phyloP scores from a whole-genome alignment of 78 protist genomes.

The Andalucia godoyi region DNA sequence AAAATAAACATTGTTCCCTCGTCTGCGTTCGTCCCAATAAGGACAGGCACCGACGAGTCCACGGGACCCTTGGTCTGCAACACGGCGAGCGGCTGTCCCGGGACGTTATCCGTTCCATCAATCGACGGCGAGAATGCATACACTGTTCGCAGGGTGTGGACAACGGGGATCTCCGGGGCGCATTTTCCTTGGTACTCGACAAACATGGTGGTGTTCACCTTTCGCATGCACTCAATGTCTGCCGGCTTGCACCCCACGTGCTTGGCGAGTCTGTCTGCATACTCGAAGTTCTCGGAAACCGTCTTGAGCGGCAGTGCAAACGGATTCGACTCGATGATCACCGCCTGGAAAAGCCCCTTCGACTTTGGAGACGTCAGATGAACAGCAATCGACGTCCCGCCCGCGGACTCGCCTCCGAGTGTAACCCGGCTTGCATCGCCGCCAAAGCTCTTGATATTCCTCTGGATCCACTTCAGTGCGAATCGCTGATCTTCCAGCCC shows the following conservation, averaged over 20 bases:
- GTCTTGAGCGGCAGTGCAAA: no score
- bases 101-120: neutral
- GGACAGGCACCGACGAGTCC: neutral
- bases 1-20: neutral
- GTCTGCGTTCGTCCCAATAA: neutral
- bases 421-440: conserved; percentile 22
- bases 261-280: neutral
- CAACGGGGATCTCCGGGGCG: neutral
- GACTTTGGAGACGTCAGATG: neutral
- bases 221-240: neutral
- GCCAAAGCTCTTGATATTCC: conserved; percentile 13
- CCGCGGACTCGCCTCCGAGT: conserved; percentile 21
- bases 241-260: neutral
- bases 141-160: no score
- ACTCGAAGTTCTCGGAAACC: neutral
- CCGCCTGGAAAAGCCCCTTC: conserved; percentile 14
- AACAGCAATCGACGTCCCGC: conserved; percentile 7
- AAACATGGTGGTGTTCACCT: no score
- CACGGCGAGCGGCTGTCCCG: neutral
- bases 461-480: conserved; percentile 6
- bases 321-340: conserved; percentile 13
- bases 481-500: conserved; percentile 16
- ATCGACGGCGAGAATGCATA: neutral
- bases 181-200: no score
- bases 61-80: neutral